Base-by-base conservation (phyloP, 139 green algal genomes). In the Trebouxia sp. region DNA sequence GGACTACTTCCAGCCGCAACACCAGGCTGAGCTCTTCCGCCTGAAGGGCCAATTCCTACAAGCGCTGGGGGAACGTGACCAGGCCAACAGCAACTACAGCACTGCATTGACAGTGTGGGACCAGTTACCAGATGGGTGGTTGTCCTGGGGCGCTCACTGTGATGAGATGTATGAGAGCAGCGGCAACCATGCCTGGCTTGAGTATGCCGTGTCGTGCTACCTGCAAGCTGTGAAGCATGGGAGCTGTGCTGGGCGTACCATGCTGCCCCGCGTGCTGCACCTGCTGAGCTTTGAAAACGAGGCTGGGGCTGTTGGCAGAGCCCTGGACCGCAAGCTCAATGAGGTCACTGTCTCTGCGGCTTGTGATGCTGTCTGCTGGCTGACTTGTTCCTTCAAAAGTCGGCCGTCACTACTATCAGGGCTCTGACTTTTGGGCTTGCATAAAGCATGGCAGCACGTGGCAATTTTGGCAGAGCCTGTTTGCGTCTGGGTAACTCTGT, bases 21-120 rank as follows among this genome's bases (percentile, higher is more conserved):
- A 91, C 75, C 95, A 99, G 89, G 91, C 95, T 0, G 94, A 99
- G 90, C 90, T 99, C 26, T 97, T 98, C 82, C 83, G 90, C 45
- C 85, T 98, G 42, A 93, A 96, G 75, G 94, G 86, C 32, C 79
- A 93, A 80, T 92, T 97, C 72, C 85, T 93, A 30, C 38, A 53
- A 65, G 58, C n/a, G 58, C 38, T 88, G 48, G 56, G 65, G 14
- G 86, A 94, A 26, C 9, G 32, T 14, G 83, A 87, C 20, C 74
- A 75, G 0, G 92, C 94, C 65, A 87, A 94, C 82, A 37, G 72
- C 12, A 86, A 91, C 15, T 98, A 95, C 86, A 92, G 86, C 80
- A 95, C 94, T 10, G 80, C 94, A 1, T 82, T 98, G n/a, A 89
- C 82, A 8, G 83, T 99, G 38, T 96, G 88, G 83, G 87, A 92